Base-by-base conservation (phyloP, 345 rosid species). In the Microcos paniculata region DNA sequence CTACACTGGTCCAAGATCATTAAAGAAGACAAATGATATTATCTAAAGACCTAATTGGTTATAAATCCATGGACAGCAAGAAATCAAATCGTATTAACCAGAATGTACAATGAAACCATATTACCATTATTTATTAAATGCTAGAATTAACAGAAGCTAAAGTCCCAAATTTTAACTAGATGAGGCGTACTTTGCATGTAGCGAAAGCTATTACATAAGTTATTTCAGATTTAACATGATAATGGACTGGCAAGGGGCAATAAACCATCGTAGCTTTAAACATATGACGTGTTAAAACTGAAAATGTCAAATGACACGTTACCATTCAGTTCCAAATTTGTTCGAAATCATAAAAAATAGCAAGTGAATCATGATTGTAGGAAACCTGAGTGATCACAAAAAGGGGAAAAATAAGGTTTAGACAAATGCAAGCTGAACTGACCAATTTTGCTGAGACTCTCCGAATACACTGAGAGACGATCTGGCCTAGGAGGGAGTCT, bases 401-500 rank as follows among this genome's bases (percentile, higher is more conserved):
- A n/a, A n/a, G n/a, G n/a, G n/a, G n/a, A n/a, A n/a, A n/a, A n/a
- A n/a, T n/a, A n/a, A n/a, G n/a, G n/a, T 3, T 7, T 46, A 33
- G 16, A 45, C 13, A 67, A 30, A 42, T 49, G 59, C 74, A 42
- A 77, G 33, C 4, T 42, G 75, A 75, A 77, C 78, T 57, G 23
- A 93, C 99, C 98, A 80, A 85, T 75, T 71, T 58, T 72, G 74
- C 79, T 77, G 59, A 96, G 96, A 81, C 86, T 86, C 70, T 73
- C 68, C 0, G 93, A 86, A 87, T 92, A 96, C 8, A 72, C 73
- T 35, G 89, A 87, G 48, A 96, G 88, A 75, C 94, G 94, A 58
- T 84, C 88, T 30, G 86, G 89, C 81, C 87, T 84, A 45, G 90
- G 89, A 76, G 96, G 92, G 65, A 84, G 89, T 77, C 84, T 88